Percentiles rank a stretch among this genome's conserved stretches.
Evolutionary conservation across 306 rosid species (phyloP).

Genomic region (Astragalus glycyphyllos): DNA sequence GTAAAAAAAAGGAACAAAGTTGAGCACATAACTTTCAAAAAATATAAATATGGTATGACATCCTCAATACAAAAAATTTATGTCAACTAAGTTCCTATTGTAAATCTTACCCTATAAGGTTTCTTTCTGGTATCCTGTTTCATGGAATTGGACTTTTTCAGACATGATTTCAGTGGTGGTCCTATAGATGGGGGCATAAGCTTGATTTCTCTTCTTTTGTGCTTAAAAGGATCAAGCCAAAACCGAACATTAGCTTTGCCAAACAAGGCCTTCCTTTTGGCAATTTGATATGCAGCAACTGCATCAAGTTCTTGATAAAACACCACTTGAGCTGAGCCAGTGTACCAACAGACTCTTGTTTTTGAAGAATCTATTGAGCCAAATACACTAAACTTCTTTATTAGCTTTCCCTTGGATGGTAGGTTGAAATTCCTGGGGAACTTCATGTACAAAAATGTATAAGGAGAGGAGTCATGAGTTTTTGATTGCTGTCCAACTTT

Average conservation of each 20-base stretch:
- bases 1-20: conserved; percentile 17
- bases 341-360: conserved; percentile 33
- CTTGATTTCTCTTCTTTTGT: conserved; percentile 33
- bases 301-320: conserved; percentile 47
- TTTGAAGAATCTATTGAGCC: conserved; percentile 47
- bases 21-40: neutral
- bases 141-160: conserved; percentile 40
- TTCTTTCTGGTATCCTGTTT: conserved; percentile 41
- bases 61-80: neutral
- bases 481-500: conserved; percentile 26
- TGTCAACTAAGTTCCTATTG: conserved; percentile 45
- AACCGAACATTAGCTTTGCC: conserved; percentile 45
- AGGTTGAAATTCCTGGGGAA: conserved; percentile 49
- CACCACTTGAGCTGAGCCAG: conserved; percentile 46
- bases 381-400: conserved; percentile 52
- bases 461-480: conserved; percentile 24
- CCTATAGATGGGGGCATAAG: conserved; percentile 28
- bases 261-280: conserved; percentile 45
- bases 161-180: conserved; percentile 48
- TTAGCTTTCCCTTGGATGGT: conserved; percentile 46
- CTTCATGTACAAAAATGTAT: conserved; percentile 44
- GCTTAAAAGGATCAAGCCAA: conserved; percentile 47
- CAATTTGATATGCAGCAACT: conserved; percentile 45
- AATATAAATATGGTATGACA: neutral
- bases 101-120: conserved; percentile 48